These are phyloP conservation scores for Larix sibirica DNA, from an alignment of 83 land plant species.

Conservation along the genomic window DNA sequence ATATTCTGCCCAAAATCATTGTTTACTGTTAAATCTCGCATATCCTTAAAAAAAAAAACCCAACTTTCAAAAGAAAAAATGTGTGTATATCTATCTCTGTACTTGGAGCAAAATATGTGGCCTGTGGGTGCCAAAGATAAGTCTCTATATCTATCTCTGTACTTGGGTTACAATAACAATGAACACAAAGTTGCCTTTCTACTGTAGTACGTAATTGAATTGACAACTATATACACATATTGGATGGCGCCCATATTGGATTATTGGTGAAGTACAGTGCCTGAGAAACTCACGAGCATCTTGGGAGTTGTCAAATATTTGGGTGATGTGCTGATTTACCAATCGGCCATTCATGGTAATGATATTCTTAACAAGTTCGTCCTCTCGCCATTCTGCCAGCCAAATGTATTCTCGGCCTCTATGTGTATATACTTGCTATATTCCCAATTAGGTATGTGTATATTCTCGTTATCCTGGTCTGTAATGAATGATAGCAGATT, in stretches of 20 bases:
- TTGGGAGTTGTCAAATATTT: conserved; percentile 10
- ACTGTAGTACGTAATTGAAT: too few relatives aligned
- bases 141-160: not conserved
- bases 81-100: not conserved
- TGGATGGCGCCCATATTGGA: not conserved
- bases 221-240: too few relatives aligned
- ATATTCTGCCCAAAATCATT: not conserved
- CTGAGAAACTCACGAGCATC: not conserved
- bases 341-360: not conserved
- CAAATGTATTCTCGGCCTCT: too few relatives aligned
- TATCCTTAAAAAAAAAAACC: not conserved
- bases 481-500: too few relatives aligned
- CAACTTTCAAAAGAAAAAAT: not conserved
- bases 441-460: too few relatives aligned
- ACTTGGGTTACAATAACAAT: not conserved
- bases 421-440: too few relatives aligned
- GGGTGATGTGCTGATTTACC: not conserved
- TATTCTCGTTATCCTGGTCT: too few relatives aligned
- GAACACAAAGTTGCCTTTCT: not conserved
- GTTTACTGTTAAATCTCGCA: not conserved
- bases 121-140: not conserved
- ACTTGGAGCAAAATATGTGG: not conserved
- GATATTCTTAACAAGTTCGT: too few relatives aligned
- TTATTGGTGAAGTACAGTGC: not conserved
- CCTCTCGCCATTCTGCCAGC: too few relatives aligned